Evolutionary conservation across 106 monocot genomes (phyloP).

Genomic region (Iris macrosiphon): DNA sequence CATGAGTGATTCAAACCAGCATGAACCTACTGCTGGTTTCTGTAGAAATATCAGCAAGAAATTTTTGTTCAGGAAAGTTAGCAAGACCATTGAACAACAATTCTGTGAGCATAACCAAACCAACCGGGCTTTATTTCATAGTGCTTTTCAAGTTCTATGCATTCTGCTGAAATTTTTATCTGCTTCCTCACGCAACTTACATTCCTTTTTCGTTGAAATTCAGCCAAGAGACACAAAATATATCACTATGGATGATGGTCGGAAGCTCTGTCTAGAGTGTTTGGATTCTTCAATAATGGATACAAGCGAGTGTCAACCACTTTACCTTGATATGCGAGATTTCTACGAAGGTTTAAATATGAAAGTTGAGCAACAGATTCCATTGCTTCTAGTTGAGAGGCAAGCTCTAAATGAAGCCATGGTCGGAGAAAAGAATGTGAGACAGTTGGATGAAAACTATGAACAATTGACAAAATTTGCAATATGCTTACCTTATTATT

Average conservation of each 20-base stretch:
- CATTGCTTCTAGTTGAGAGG: constrained; percentile 79
- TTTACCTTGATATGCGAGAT: constrained; percentile 79
- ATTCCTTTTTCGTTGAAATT: neutral
- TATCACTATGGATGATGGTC: constrained; percentile 72
- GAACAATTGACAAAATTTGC: neutral
- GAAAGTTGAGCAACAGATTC: constrained; percentile 86
- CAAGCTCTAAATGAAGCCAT: constrained; percentile 88
- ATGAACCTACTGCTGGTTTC: too few relatives aligned
- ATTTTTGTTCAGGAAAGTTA: too few relatives aligned
- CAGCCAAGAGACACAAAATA: constrained; percentile 68
- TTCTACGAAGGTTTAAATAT: constrained; percentile 95
- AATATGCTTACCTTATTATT: neutral
- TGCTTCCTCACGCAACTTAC: neutral
- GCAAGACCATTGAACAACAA: too few relatives aligned
- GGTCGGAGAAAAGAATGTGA: constrained; percentile 90
- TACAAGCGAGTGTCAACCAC: constrained; percentile 78
- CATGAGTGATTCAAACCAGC: too few relatives aligned
- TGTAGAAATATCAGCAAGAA: too few relatives aligned
- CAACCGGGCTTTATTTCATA: too few relatives aligned
- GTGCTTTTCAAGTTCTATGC: too few relatives aligned
- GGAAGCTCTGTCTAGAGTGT: constrained; percentile 89
- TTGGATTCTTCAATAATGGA: constrained; percentile 89
- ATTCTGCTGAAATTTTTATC: neutral
- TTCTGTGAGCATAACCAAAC: too few relatives aligned
- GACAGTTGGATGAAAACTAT: constrained; percentile 5